phyloP scores from a whole-genome alignment of 768 basidiomycete genomes.

The Lactarius vividus region DNA sequence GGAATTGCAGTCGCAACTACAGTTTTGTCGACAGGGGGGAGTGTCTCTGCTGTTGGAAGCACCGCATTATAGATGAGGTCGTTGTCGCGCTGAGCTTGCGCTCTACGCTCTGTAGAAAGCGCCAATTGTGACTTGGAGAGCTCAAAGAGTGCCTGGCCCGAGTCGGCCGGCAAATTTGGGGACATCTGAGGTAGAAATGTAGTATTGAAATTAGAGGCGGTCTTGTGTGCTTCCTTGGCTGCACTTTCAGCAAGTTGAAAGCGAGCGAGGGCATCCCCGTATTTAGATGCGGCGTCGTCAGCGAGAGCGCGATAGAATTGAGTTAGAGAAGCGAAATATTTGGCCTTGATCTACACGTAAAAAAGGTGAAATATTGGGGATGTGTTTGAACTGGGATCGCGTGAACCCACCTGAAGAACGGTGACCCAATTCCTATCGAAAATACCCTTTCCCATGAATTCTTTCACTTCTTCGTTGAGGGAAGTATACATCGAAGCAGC shows the following conservation, averaged over 20 bases:
- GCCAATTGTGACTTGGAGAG: slow-evolving; percentile 81
- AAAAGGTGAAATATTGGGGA: slow-evolving; percentile 9
- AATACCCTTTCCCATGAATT: slow-evolving; percentile 94
- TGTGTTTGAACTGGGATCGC: background rate
- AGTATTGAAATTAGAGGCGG: slow-evolving; percentile 64
- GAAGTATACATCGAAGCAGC: slow-evolving; percentile 76
- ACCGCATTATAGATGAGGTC: slow-evolving; percentile 97
- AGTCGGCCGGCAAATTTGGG: slow-evolving; percentile 84
- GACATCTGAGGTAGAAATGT: slow-evolving; percentile 70
- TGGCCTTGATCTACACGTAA: slow-evolving; percentile 76
- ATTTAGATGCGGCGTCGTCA: slow-evolving; percentile 70
- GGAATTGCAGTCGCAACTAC: slow-evolving; percentile 78
- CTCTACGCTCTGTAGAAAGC: slow-evolving; percentile 70
- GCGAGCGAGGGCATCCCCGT: slow-evolving; percentile 84
- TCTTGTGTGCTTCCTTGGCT: slow-evolving; percentile 79
- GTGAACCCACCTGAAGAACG: slow-evolving; percentile 62
- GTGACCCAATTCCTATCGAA: slow-evolving; percentile 94
- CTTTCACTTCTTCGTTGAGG: slow-evolving; percentile 90
- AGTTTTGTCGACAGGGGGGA: slow-evolving; percentile 81
- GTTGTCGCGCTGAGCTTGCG: slow-evolving; percentile 83
- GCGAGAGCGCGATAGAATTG: slow-evolving; percentile 85
- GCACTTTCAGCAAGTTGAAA: slow-evolving; percentile 71
- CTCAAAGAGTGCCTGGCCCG: slow-evolving; percentile 73
- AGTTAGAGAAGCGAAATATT: slow-evolving; percentile 80
- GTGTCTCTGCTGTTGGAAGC: slow-evolving; percentile 71